Conservation (phyloP, 192 early-diverging fungal genomes). For the Backusella mclennaniae region DNA sequence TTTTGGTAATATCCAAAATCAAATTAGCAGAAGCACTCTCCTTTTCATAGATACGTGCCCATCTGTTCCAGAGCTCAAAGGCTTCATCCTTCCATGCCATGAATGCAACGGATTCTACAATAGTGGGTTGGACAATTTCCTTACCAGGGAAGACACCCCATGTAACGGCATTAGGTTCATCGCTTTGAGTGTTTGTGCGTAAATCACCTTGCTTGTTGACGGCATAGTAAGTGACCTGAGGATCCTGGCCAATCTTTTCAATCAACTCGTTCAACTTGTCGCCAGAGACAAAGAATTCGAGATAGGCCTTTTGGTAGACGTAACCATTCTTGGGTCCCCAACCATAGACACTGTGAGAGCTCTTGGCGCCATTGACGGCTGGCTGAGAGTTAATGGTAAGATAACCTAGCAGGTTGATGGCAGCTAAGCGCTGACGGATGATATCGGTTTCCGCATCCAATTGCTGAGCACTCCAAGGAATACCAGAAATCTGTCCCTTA, state of each 20-base stretch:
- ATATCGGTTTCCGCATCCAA: conserved; percentile 68
- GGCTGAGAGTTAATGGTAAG: conserved; percentile 97
- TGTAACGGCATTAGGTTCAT: conserved; percentile 92
- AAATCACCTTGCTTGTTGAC: conserved; percentile 87
- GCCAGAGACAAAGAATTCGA: conserved; percentile 91
- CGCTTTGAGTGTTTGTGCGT: conserved; percentile 81
- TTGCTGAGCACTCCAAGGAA: conserved; percentile 91
- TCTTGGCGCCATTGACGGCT: conserved; percentile 84
- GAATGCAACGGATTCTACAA: conserved; percentile 91
- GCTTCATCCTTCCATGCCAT: conserved; percentile 98
- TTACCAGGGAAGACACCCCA: conserved; percentile 99
- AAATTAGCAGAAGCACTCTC: conserved; percentile 49
- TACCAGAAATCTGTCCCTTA: conserved; percentile 67
- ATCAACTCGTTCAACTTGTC: conserved; percentile 68
- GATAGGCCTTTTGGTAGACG: conserved; percentile 97
- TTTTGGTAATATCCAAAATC: conserved; percentile 60
- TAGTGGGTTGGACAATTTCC: conserved; percentile 93
- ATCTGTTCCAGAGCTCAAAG: conserved; percentile 90
- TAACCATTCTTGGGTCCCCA: conserved; percentile 98
- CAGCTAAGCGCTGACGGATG: conserved; percentile 67
- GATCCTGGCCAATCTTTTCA: conserved; percentile 60
- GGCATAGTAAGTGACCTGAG: conserved; percentile 88
- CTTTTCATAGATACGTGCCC: conserved; percentile 72
- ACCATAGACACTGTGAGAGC: conserved; percentile 73
- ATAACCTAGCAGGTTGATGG: conserved; percentile 76